These are phyloP conservation scores for Ascochyta viciae-villosae DNA, from an alignment of 2,329 filamentous ascomycete species.

Conservation along the genomic window DNA sequence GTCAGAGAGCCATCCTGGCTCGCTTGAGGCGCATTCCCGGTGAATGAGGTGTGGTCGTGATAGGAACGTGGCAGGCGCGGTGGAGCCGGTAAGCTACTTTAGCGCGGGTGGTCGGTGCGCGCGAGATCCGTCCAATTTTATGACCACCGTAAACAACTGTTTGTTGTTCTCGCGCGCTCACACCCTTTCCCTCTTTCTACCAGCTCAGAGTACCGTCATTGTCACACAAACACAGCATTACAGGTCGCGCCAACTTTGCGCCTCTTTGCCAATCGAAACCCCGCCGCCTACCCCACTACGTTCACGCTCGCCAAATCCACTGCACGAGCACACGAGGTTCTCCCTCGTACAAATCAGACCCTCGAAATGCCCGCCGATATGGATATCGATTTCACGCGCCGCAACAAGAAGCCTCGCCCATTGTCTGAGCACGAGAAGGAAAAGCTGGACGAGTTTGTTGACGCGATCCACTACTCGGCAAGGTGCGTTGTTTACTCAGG, in stretches of 20 bases:
- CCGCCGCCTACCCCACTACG: constrained; percentile 25
- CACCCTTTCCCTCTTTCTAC: constrained; percentile 23
- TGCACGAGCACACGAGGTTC: constrained; percentile 43
- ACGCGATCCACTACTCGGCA: constrained; percentile 93
- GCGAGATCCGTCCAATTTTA: constrained; percentile 29
- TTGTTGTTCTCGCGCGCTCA: constrained; percentile 29
- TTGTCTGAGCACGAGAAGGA: constrained; percentile 82
- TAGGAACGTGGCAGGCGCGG: constrained; percentile 12
- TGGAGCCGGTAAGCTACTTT: constrained; percentile 14
- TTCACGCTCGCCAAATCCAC: constrained; percentile 27
- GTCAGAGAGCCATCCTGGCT: background rate
- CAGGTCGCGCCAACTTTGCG: constrained; percentile 12
- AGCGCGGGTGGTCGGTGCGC: constrained; percentile 3
- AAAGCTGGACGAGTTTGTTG: constrained; percentile 87
- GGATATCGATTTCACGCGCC: constrained; percentile 81
- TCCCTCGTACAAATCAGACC: constrained; percentile 12
- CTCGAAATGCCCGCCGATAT: constrained; percentile 45
- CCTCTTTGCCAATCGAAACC: constrained; percentile 3
- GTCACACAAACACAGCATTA: constrained; percentile 16
- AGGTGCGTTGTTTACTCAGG: constrained; percentile 64
- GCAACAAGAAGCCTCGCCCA: constrained; percentile 84
- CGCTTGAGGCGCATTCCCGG: background rate
- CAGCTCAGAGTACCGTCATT: constrained; percentile 1
- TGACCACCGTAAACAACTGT: constrained; percentile 35
- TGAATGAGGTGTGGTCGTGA: constrained; percentile 4